Base-by-base conservation (phyloP, 148 eudicot genomes). In the Diospyros lotus region DNA sequence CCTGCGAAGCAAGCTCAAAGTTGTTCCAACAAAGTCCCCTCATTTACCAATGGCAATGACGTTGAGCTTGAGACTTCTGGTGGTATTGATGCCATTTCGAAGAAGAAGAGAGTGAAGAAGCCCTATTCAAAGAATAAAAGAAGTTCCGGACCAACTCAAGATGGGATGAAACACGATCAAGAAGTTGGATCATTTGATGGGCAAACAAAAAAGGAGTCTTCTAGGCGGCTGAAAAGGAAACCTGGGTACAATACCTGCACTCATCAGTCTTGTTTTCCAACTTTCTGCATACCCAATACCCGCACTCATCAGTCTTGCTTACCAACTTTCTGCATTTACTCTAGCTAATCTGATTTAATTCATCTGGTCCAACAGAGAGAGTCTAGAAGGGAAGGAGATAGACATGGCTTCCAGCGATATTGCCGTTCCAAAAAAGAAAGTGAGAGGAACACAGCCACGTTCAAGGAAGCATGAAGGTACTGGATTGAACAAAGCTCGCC, bases 181-280 rank as follows among this genome's bases (percentile, higher is more conserved):
- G 67, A 68, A 58, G 69, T 65, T 45, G 41, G 9, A 64, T 43
- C 50, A 46, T 73, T 52, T 58, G 55, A 51, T 59, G 60, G 61
- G 77, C 38, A 9, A 4, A 43, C 53, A 67, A 51, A 43, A 55
- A 73, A 60, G 70, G 60, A 64, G 64, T 38, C 68, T 65, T 17
- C 81, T 39, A 65, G 44, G 68, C 84, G 77, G 54, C 73, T 28
- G 40, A 83, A 75, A 15, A 76, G 56, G 58, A 81, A 63, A 65
- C 70, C 56, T 52, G 72, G 83, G 89, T 83, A 76, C 72, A 77
- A 43, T 51, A 7, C 64, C 50, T 4, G 5, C 62, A 15, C 63
- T 42, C 17, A 55, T 64, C 1, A 28, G 18, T 72, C 8, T 8
- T 40, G n/a, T 45, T 12, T 66, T 28, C 56, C 71, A 67, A 28